Evolutionary conservation across 768 basidiomycete species (phyloP), one percentile per base, ranked within the genome.

Genomic region (Piloderma croceum): DNA sequence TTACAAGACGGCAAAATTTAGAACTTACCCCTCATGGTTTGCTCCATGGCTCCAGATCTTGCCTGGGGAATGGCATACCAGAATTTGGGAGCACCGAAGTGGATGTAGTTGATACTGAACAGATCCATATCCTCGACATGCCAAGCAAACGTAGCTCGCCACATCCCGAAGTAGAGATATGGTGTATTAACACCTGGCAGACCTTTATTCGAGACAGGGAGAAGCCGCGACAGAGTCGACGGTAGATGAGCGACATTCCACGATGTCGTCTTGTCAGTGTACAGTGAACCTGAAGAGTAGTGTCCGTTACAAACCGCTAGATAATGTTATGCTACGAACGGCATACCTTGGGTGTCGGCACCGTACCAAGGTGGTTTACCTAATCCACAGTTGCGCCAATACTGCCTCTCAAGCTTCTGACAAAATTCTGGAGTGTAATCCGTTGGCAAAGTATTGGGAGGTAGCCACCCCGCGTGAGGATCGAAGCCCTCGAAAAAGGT

Each of bases 91-190:
- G 93, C 92, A 0, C 96, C 96, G 51, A 97, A 98, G 61, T 99
- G 96, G 41, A 99, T 90, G 59, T 92, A 98, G 58, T 99, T 99
- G 67, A 99, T 98, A 42, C 90, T 93, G 64, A 94, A 97, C 1
- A 99, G 73, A 56, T 99, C 96, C 89, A 97, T 96, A 61, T 99
- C 96, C 62, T 99, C 96, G 35, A 99, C 96, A 53, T 99, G 96
- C 94, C 96, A 99, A 0, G 92, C 90, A 62, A 98, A 98, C 0
- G 91, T 91, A 18, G 94, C 94, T 37, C 92, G 74, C 96, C 96
- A 99, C 93, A 97, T 98, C 48, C 96, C 96, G 58, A 93, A 98
- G 62, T 98, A 98, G 2, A 98, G 76, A 59, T 98, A 98, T 1
- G 94, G 94, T 3, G 91, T 84, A 56, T 98, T 98, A 35, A 99